Evolutionary conservation across 2,329 filamentous ascomycete species (phyloP).

Genomic region (Pyrenophora tritici-repentis): DNA sequence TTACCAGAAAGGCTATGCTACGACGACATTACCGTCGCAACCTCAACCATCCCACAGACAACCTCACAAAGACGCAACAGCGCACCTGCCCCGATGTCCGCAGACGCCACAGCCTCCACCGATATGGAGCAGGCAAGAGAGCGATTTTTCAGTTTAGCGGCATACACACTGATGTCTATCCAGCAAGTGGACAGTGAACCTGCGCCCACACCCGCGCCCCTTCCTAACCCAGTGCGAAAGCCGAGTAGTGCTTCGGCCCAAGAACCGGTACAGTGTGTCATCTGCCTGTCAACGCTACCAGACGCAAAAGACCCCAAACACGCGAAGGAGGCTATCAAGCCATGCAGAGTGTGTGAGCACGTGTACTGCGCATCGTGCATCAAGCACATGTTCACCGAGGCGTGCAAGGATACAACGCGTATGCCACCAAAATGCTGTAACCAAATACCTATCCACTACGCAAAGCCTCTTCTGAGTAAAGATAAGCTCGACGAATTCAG

Average conservation of each 20-base stretch:
- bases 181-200: conserved; percentile 2
- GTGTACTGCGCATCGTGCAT: conserved; percentile 48
- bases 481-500: conserved; percentile 47
- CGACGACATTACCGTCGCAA: conserved; percentile 17
- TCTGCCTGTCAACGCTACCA: conserved; percentile 25
- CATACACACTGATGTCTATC: conserved; percentile 16
- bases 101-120: neutral
- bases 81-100: conserved; percentile 7
- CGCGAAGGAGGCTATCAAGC: conserved; percentile 19
- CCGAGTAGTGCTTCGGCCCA: neutral
- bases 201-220: neutral
- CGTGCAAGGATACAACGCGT: conserved; percentile 45
- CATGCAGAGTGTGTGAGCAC: conserved; percentile 41
- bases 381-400: conserved; percentile 49
- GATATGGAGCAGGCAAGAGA: neutral
- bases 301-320: conserved; percentile 10
- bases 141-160: conserved; percentile 7
- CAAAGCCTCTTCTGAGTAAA: conserved; percentile 41
- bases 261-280: conserved; percentile 24
- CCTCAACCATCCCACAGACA: neutral
- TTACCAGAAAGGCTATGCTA: neutral
- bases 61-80: conserved; percentile 19
- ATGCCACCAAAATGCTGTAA: conserved; percentile 56
- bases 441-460: conserved; percentile 51
- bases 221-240: neutral